A percentile compares a stretch with the other conserved stretches of the same genome.
Conservation (phyloP, 75 land plant genomes). For the Picea glauca region DNA sequence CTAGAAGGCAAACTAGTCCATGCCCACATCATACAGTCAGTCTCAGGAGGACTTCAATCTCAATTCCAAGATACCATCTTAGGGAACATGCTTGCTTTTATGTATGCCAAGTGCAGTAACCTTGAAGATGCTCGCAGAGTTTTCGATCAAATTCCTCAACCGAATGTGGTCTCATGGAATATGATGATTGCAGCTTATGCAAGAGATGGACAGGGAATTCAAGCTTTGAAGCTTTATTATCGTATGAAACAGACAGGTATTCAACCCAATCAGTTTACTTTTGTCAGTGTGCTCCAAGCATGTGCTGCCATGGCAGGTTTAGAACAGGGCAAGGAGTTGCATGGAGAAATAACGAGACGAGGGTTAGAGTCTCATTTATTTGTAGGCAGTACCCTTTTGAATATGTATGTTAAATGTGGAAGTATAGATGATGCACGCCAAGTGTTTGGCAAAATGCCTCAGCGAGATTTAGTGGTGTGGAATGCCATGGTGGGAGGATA, state of each 20-base stretch:
- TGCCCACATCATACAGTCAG: slow-evolving; percentile 1
- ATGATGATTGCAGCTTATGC: slow-evolving; percentile 42
- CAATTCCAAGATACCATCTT: too few species aligned
- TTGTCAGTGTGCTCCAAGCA: slow-evolving; percentile 41
- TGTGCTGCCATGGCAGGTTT: slow-evolving; percentile 33
- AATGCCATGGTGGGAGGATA: slow-evolving; percentile 35
- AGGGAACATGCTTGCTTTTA: neutral
- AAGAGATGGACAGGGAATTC: slow-evolving; percentile 29
- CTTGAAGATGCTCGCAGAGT: too few species aligned
- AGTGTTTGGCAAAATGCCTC: slow-evolving; percentile 22
- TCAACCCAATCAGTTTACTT: slow-evolving; percentile 38
- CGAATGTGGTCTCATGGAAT: slow-evolving; percentile 43
- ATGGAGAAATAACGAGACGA: slow-evolving; percentile 20
- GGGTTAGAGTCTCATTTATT: slow-evolving; percentile 29
- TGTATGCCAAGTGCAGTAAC: too few species aligned
- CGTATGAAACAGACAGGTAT: slow-evolving; percentile 21
- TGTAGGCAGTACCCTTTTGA: slow-evolving; percentile 17
- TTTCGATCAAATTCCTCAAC: too few species aligned
- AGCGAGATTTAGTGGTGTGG: slow-evolving; percentile 16
- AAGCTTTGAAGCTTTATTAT: slow-evolving; percentile 30
- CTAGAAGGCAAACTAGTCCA: neutral
- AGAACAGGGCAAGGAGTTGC: slow-evolving; percentile 38
- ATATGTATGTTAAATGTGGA: slow-evolving; percentile 32
- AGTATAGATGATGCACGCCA: slow-evolving; percentile 9
- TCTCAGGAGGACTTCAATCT: neutral